A percentile compares a stretch with the other conserved stretches of the same genome.
Conservation (phyloP, 148 eudicot species). For the Agrostemma githago region DNA sequence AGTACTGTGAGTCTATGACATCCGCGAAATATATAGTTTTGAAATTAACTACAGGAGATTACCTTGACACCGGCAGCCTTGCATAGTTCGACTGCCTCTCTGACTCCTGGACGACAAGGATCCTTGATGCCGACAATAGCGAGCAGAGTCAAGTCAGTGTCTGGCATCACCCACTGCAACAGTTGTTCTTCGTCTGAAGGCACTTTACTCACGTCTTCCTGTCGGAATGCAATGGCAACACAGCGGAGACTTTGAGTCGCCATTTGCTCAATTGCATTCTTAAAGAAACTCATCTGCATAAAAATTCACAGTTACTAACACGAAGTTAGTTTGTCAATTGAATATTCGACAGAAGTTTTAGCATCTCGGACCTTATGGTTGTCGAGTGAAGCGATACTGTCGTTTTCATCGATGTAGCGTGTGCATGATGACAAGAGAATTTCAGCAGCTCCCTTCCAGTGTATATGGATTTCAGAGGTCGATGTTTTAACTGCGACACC, state of each 20-base stretch:
- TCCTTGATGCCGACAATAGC: constrained; percentile 86
- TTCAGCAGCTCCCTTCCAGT: constrained; percentile 55
- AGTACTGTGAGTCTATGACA: too few relatives aligned
- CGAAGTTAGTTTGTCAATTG: too few relatives aligned
- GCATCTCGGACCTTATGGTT: constrained; percentile 59
- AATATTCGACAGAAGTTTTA: background rate
- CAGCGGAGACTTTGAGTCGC: constrained; percentile 81
- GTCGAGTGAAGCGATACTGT: constrained; percentile 39
- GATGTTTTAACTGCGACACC: constrained; percentile 78
- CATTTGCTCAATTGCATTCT: constrained; percentile 72
- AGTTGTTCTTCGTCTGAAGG: constrained; percentile 66
- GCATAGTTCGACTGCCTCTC: constrained; percentile 35
- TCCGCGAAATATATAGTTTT: too few relatives aligned
- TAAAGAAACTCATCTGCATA: constrained; percentile 43
- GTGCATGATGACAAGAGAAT: constrained; percentile 39
- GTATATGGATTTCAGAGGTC: constrained; percentile 36
- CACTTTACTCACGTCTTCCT: constrained; percentile 40
- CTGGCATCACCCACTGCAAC: constrained; percentile 70
- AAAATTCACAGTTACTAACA: background rate
- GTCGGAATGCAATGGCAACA: constrained; percentile 78
- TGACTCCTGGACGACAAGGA: constrained; percentile 47
- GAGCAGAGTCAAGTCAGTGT: constrained; percentile 65
- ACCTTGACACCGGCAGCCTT: constrained; percentile 37
- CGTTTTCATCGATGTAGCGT: constrained; percentile 32
- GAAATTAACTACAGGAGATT: too few relatives aligned